These are phyloP conservation scores for Centaurea solstitialis DNA, from an alignment of 129 eudicot species.

Conservation along the genomic window DNA sequence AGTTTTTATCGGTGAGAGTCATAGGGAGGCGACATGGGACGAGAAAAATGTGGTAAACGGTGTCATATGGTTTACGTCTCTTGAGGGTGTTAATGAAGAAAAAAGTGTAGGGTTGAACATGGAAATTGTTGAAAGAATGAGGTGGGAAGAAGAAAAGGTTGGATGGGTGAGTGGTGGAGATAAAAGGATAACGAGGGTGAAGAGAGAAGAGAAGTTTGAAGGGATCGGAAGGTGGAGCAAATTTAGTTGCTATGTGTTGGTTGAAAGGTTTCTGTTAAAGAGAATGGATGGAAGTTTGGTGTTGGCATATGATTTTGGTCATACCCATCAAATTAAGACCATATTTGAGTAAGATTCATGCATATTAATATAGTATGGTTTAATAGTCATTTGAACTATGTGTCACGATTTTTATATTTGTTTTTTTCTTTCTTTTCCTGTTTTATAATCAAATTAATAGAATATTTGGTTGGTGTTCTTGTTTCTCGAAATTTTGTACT, in stretches of 20 bases:
- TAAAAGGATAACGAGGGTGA: constrained; percentile 37
- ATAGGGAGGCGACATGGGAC: constrained; percentile 44
- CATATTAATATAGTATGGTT: background rate
- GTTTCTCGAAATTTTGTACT: background rate
- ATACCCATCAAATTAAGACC: constrained; percentile 42
- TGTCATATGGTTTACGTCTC: constrained; percentile 30
- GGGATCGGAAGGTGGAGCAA: constrained; percentile 49
- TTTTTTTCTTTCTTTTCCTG: background rate
- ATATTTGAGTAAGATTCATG: constrained; percentile 41
- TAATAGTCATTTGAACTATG: background rate
- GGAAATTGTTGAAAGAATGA: constrained; percentile 52
- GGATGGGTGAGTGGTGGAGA: constrained; percentile 66
- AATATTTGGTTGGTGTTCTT: background rate
- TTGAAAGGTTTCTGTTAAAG: constrained; percentile 75
- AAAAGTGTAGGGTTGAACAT: constrained; percentile 50
- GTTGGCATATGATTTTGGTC: constrained; percentile 57
- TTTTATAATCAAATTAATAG: background rate
- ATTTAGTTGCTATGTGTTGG: constrained; percentile 64
- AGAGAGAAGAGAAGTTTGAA: constrained; percentile 40
- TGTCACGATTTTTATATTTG: background rate
- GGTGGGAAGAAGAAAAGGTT: constrained; percentile 57
- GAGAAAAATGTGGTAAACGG: constrained; percentile 29
- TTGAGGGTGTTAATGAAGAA: constrained; percentile 18
- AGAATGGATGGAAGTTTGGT: constrained; percentile 77
- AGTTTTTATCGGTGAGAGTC: constrained; percentile 39